Conservation (phyloP, 2,329 filamentous ascomycete genomes). For the Aaosphaeria pasadenensis region DNA sequence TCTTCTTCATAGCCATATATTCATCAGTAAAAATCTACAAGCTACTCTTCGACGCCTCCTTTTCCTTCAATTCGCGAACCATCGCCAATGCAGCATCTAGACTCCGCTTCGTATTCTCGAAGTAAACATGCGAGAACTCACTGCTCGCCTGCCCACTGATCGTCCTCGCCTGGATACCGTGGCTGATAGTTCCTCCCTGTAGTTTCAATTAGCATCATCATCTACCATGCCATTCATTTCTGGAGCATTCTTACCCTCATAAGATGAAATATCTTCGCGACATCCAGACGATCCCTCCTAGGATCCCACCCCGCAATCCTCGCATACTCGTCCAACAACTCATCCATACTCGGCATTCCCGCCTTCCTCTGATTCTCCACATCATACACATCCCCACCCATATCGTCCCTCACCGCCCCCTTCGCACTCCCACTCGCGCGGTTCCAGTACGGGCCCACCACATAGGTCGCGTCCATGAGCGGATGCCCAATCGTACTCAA, state of each 20-base stretch:
- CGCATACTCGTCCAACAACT: slow-evolving; percentile 63
- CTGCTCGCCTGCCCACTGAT: slow-evolving; percentile 36
- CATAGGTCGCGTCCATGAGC: slow-evolving; percentile 81
- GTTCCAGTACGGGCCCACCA: slow-evolving; percentile 53
- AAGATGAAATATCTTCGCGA: slow-evolving; percentile 33
- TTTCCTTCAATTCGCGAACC: slow-evolving; percentile 24
- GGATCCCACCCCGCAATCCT: slow-evolving; percentile 71
- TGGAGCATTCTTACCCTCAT: slow-evolving; percentile 25
- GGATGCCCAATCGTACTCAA: slow-evolving; percentile 95
- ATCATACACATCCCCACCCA: slow-evolving; percentile 39
- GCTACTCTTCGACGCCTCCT: slow-evolving; percentile 19
- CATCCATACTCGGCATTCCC: slow-evolving; percentile 61
- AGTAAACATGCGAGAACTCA: slow-evolving; percentile 34
- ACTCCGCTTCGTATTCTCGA: slow-evolving; percentile 30
- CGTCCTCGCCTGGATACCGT: slow-evolving; percentile 34
- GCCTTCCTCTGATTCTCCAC: slow-evolving; percentile 44
- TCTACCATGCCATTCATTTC: no score
- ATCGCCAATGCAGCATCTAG: slow-evolving; percentile 25
- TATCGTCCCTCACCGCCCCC: slow-evolving; percentile 17
- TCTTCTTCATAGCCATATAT: no score
- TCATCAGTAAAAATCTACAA: slow-evolving; percentile 1
- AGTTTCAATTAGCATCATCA: neutral
- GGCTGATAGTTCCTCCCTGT: slow-evolving; percentile 32
- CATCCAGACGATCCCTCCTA: slow-evolving; percentile 28
- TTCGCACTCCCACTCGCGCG: slow-evolving; percentile 28